Evolutionary conservation across 495 filamentous ascomycete species (phyloP).

Genomic region (Tuber borchii): DNA sequence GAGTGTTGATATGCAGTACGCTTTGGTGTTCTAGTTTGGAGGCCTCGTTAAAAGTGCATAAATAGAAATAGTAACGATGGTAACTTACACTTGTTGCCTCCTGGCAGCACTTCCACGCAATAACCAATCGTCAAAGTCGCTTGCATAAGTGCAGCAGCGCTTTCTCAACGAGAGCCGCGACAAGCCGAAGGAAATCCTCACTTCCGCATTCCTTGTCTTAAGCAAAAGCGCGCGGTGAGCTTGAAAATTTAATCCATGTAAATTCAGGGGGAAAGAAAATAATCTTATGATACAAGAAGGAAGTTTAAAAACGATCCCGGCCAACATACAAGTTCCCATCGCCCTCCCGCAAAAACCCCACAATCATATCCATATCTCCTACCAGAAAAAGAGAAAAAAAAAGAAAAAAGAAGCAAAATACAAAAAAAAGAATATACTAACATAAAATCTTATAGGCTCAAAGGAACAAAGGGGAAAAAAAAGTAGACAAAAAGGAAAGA

Average conservation of each 20-base stretch:
- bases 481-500: background rate
- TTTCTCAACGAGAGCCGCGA: background rate
- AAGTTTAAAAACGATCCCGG: background rate
- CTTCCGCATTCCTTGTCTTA: background rate
- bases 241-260: background rate
- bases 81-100: background rate
- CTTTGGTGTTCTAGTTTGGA: too few species aligned
- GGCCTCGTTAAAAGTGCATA: background rate
- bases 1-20: too few species aligned
- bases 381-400: background rate
- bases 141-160: background rate
- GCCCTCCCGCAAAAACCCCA: background rate
- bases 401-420: background rate
- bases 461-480: background rate
- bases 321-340: background rate
- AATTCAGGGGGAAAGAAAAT: background rate
- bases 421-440: background rate
- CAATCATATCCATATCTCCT: background rate
- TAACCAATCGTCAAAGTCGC: background rate
- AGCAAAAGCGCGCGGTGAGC: background rate
- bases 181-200: background rate
- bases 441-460: background rate
- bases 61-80: background rate
- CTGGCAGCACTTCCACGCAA: background rate
- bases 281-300: background rate